Evolutionary conservation across 768 basidiomycete genomes (phyloP).

Genomic region (Lactarius sanguifluus): DNA sequence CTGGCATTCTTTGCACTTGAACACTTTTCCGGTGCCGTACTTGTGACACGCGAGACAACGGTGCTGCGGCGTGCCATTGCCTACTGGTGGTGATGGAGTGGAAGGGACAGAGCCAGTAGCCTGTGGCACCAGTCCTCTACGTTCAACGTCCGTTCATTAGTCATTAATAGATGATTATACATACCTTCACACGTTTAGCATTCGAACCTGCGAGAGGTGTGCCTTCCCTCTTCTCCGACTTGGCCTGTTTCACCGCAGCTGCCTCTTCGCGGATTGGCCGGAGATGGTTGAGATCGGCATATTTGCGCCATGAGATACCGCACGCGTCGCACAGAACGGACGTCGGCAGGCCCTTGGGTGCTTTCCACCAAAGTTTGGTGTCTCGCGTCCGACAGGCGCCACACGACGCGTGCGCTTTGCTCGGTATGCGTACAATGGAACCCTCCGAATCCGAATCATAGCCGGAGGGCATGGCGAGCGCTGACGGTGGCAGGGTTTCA

Average conservation of each 20-base stretch:
- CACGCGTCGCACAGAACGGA: slow-evolving; percentile 82
- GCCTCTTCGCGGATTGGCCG: slow-evolving; percentile 70
- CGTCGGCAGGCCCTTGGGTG: slow-evolving; percentile 80
- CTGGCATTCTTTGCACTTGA: slow-evolving; percentile 79
- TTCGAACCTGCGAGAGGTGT: slow-evolving; percentile 49
- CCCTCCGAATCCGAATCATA: slow-evolving; percentile 66
- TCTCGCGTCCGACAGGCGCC: slow-evolving; percentile 85
- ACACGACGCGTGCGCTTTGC: slow-evolving; percentile 59
- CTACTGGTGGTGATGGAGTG: slow-evolving; percentile 57
- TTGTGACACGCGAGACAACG: slow-evolving; percentile 76
- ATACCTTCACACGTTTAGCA: slow-evolving; percentile 67
- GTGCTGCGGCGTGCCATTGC: slow-evolving; percentile 50
- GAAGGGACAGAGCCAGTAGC: slow-evolving; percentile 48
- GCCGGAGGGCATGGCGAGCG: neutral
- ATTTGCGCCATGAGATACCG: slow-evolving; percentile 89
- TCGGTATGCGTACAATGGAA: slow-evolving; percentile 62
- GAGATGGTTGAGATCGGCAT: slow-evolving; percentile 77
- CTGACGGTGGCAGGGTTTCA: slow-evolving; percentile 3
- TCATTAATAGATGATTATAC: slow-evolving; percentile 5
- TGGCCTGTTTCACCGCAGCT: slow-evolving; percentile 39
- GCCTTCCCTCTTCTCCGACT: slow-evolving; percentile 59
- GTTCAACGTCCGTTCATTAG: neutral
- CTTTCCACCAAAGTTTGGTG: slow-evolving; percentile 85
- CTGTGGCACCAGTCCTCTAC: slow-evolving; percentile 34
- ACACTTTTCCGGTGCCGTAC: slow-evolving; percentile 75